A percentile compares a stretch with the other conserved stretches of the same genome.
Conservation (phyloP, 495 filamentous ascomycete genomes). For the Talaromyces nanjingensis region DNA sequence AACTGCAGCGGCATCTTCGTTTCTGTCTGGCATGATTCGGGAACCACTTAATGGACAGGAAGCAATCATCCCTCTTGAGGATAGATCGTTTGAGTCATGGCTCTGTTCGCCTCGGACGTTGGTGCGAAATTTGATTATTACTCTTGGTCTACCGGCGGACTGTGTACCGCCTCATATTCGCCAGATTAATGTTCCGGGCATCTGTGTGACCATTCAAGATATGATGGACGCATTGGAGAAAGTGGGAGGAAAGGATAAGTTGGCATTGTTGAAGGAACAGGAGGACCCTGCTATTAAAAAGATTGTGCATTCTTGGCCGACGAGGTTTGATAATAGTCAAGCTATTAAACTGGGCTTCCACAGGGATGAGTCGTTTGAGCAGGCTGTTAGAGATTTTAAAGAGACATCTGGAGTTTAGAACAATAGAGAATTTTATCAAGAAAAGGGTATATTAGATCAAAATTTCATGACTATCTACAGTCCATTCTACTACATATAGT, state of each 20-base stretch:
- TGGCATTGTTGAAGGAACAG: constrained; percentile 53
- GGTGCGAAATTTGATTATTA: constrained; percentile 56
- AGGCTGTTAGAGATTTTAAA: constrained; percentile 48
- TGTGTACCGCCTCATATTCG: constrained; percentile 48
- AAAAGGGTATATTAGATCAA: not conserved
- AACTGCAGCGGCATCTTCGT: constrained; percentile 60
- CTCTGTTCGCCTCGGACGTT: constrained; percentile 56
- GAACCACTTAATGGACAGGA: constrained; percentile 52
- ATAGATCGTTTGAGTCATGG: constrained; percentile 55
- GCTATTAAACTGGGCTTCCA: constrained; percentile 51
- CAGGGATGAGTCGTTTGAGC: constrained; percentile 49
- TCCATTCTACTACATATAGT: not conserved
- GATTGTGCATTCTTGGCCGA: constrained; percentile 64
- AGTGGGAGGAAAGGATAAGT: constrained; percentile 58
- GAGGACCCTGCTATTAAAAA: constrained; percentile 51
- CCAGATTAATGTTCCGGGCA: constrained; percentile 64
- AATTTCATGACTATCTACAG: not conserved
- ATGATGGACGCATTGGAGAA: constrained; percentile 64
- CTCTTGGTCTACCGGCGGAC: constrained; percentile 44
- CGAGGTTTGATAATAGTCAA: constrained; percentile 54
- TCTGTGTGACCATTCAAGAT: constrained; percentile 60
- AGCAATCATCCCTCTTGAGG: constrained; percentile 55
- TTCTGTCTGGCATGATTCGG: constrained; percentile 62
- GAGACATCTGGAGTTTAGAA: constrained; percentile 19
- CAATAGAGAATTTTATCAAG: not conserved